Evolutionary conservation across 495 filamentous ascomycete genomes (phyloP), one percentile per base, ranked within the genome.

Genomic region (Cryomyces antarcticus): DNA sequence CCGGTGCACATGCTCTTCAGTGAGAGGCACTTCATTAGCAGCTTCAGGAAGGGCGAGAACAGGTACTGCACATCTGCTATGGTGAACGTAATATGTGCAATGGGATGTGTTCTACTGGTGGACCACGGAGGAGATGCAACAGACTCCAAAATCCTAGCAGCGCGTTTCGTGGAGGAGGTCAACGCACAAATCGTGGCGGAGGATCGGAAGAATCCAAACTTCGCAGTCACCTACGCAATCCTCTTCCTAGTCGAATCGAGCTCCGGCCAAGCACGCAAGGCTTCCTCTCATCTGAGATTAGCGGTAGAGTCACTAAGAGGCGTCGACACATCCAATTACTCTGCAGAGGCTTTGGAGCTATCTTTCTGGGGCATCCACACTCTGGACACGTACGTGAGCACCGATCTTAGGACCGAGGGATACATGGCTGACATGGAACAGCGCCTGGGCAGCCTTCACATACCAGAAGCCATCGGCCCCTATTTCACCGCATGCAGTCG

Each of bases 1-100:
- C 62, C 62, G 7, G 58, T 63, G 6, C 59, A 63, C 38, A 62
- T 61, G 42, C 47, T 65, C 12, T 63, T 65, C 46, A 57, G 50
- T 43, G 61, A 65, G 42, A 42, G 46, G 28, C 53, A 53, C 31
- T 65, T 65, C 42, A 52, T 52, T 37, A 31, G 56, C 7, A 52
- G 47, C 42, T 61, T 56, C 44, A 46, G 46, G 17, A 44, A 43
- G n/a, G 46, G 56, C 24, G 36, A 50, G 4, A 36, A 47, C 1
- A 40, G 28, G 2, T 60, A 58, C 42, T 63, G 61, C 45, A 58
- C 61, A 3, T 31, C 50, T 5, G 42, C 56, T 7, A 45, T 65
- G 12, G 58, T 62, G 10, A 65, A 62, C 43, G 59, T 58, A 6
- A 53, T 65, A 6, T 65, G 62, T 40, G 61, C 61, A 6, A 56